Evolutionary conservation across 1,139 yeast species (phyloP).

Genomic region (Hyphopichia fennica): DNA sequence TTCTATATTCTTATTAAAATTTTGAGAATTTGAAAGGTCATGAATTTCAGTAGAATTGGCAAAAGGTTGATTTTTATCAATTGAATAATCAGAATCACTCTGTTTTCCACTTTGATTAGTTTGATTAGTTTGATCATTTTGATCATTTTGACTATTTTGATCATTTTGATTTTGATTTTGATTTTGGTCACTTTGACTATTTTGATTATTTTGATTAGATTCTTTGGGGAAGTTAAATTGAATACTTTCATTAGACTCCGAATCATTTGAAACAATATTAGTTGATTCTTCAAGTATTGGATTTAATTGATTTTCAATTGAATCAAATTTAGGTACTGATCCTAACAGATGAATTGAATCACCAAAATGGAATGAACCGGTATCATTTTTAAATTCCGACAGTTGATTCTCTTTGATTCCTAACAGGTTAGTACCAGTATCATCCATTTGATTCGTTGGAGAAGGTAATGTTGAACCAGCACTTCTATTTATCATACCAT

Average conservation of each 20-base stretch:
- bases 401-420: background rate
- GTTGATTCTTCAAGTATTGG: constrained; percentile 8
- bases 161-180: too few relatives aligned
- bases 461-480: constrained; percentile 1
- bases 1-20: background rate
- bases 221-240: background rate
- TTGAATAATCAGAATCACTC: too few relatives aligned
- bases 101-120: too few relatives aligned
- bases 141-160: too few relatives aligned
- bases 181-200: too few relatives aligned
- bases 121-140: too few relatives aligned
- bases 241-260: background rate
- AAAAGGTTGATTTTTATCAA: background rate
- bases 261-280: background rate
- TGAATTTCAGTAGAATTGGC: constrained; percentile 2
- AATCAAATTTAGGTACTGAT: background rate
- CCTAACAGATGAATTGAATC: background rate
- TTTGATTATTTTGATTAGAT: background rate
- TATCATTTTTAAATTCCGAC: background rate
- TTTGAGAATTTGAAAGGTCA: background rate
- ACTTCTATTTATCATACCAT: constrained; percentile 9
- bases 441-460: background rate
- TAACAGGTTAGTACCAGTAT: too few relatives aligned
- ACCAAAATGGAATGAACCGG: constrained; percentile 1
- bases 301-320: constrained; percentile 3